phyloP scores from a whole-genome alignment of 2,329 filamentous ascomycete genomes.

The Ciborinia camelliae region DNA sequence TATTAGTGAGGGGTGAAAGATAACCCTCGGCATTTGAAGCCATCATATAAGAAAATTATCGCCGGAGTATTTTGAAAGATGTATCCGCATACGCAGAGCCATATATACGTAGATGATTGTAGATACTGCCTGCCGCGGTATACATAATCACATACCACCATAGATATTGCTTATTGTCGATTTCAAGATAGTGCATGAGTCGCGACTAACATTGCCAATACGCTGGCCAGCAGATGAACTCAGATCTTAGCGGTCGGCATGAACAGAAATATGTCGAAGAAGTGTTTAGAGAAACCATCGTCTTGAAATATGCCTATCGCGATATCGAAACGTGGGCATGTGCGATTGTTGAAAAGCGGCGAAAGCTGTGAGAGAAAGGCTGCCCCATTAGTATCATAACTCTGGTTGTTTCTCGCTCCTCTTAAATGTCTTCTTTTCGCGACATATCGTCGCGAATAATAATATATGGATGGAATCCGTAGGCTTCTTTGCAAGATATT shows the following conservation, averaged over 20 bases:
- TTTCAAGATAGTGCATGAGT: not conserved
- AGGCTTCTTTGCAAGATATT: not conserved
- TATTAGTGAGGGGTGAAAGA: conserved; percentile 14
- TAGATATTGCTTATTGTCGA: conserved; percentile 8
- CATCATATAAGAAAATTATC: not conserved
- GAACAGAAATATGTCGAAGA: not conserved
- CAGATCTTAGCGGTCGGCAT: too few species aligned
- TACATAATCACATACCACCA: conserved; percentile 5
- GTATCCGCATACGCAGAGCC: not conserved
- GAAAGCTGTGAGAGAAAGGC: not conserved
- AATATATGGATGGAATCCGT: not conserved
- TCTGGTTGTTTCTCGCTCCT: not conserved
- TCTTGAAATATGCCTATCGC: conserved; percentile 5
- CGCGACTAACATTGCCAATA: not conserved
- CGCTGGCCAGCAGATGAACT: not conserved
- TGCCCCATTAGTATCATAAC: not conserved
- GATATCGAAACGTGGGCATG: conserved; percentile 8
- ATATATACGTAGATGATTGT: not conserved
- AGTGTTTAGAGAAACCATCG: not conserved
- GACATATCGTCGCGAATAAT: not conserved
- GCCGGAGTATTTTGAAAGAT: conserved; percentile 1
- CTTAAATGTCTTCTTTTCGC: not conserved
- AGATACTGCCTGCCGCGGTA: conserved; percentile 2
- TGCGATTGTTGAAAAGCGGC: conserved; percentile 7
- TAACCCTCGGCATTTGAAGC: not conserved